Evolutionary conservation across 495 filamentous ascomycete genomes (phyloP), one percentile per base, ranked within the genome.

Genomic region (Aspergillus steynii): DNA sequence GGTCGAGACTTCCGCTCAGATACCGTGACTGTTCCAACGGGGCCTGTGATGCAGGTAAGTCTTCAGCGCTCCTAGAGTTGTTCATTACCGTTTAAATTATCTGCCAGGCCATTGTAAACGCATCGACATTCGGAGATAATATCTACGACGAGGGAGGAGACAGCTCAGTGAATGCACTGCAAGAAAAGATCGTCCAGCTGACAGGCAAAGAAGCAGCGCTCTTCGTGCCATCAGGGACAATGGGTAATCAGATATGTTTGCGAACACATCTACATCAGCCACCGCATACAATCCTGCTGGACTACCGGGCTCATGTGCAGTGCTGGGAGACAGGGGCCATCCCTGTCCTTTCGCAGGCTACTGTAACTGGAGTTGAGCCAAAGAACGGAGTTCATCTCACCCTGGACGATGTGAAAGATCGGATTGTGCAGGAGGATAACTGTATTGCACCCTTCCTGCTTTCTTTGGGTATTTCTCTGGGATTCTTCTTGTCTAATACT

Each of bases 171-270:
- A 81, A 73, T 26, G 75, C 79, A 62, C 83, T 94, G 46, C 86
- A 88, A 74, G 66, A 79, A 25, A 83, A 86, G 61, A 76, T 91
- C 45, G 84, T 86, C 52, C 69, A 72, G 20, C 75, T 92, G 7
- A 83, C 88, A 12, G 84, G 82, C 63, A 88, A 91, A 68, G 82
- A 86, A 59, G 85, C 86, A 9, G 86, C 81, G 0, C 80, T 93
- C 0, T 86, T 92, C 53, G 89, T 92, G 29, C 75, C 90, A 9
- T 89, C 86, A 1, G 91, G 91, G 8, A 93, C 91, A n/a, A 90
- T 91, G 88, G 91, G 88, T 31, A 93, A 93, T 75, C 89, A 91
- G 65, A 74, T 93, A 53, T 84, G 83, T 20, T 66, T 93, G 37
- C 82, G 90, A 9, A 77, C 88, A 0, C 81, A 89, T 58, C 79